Evolutionary conservation across 257 asterid species (phyloP).

Genomic region (Sherardia arvensis): DNA sequence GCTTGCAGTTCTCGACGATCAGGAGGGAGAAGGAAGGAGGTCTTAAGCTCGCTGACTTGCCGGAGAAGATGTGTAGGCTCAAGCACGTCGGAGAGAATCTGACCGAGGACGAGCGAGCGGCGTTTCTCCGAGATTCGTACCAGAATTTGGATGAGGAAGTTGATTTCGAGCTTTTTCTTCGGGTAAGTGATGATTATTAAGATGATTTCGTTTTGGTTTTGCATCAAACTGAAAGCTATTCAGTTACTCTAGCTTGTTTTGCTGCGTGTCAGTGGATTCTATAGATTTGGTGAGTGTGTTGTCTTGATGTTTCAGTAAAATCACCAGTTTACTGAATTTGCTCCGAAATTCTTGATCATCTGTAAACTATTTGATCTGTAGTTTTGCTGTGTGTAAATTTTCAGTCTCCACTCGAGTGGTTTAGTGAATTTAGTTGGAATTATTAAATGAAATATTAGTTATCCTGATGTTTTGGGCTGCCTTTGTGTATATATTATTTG

Average conservation of each 20-base stretch:
- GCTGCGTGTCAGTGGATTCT: neutral
- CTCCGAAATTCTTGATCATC: neutral
- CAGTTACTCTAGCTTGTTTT: neutral
- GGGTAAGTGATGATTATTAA: conserved; percentile 34
- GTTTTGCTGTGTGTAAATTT: neutral
- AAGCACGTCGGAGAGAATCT: conserved; percentile 86
- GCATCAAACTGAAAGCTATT: neutral
- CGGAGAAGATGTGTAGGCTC: conserved; percentile 71
- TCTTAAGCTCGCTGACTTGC: conserved; percentile 66
- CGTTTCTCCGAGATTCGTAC: conserved; percentile 55
- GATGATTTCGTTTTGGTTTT: neutral
- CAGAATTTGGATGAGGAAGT: conserved; percentile 60
- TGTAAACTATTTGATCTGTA: neutral
- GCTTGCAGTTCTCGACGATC: conserved; percentile 57
- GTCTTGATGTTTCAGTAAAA: neutral
- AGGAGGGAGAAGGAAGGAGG: conserved; percentile 61
- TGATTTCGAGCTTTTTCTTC: conserved; percentile 87
- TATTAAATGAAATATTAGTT: neutral
- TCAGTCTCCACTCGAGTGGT: neutral
- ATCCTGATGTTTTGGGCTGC: neutral
- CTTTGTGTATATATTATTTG: neutral
- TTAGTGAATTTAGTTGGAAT: neutral
- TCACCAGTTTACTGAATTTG: neutral
- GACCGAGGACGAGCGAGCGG: conserved; percentile 67
- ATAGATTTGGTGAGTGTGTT: neutral